phyloP scores from a whole-genome alignment of 2,329 filamentous ascomycete genomes.

The Chaetomiaceae sp. region DNA sequence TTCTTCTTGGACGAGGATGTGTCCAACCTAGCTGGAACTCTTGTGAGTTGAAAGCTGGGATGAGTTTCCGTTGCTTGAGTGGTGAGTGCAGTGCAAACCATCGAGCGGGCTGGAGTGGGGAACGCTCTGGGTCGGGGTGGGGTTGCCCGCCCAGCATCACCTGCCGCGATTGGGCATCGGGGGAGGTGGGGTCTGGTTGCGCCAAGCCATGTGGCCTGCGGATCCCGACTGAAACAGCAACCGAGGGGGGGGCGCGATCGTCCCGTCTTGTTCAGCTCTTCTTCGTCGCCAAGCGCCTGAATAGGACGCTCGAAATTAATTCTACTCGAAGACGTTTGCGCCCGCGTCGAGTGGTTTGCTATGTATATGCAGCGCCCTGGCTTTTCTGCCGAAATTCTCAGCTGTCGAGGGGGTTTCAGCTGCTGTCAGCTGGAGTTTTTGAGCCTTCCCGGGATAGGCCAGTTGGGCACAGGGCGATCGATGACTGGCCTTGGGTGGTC shows the following conservation, averaged over 20 bases:
- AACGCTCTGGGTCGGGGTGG: constrained; percentile 8
- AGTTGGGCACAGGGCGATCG: no score
- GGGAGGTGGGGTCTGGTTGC: not conserved
- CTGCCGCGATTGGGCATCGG: constrained; percentile 9
- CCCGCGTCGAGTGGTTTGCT: not conserved
- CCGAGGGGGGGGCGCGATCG: not conserved
- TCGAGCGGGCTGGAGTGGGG: not conserved
- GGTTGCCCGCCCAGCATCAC: not conserved
- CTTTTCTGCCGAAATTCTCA: not conserved
- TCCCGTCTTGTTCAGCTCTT: not conserved
- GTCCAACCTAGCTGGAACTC: not conserved
- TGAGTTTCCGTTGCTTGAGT: not conserved
- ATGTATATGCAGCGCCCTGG: not conserved
- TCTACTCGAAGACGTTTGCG: not conserved
- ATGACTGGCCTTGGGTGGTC: not conserved
- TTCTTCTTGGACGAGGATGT: not conserved
- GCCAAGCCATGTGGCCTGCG: constrained; percentile 15
- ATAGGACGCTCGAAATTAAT: not conserved
- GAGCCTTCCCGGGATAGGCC: not conserved
- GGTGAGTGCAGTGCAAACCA: no score
- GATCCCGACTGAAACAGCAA: constrained; percentile 12
- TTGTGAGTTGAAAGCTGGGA: not conserved
- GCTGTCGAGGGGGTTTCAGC: not conserved
- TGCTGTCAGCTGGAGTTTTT: not conserved
- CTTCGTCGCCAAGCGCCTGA: not conserved